Base-by-base conservation (phyloP, 73 alveolate species). In the Paramecium pentaurelia region DNA sequence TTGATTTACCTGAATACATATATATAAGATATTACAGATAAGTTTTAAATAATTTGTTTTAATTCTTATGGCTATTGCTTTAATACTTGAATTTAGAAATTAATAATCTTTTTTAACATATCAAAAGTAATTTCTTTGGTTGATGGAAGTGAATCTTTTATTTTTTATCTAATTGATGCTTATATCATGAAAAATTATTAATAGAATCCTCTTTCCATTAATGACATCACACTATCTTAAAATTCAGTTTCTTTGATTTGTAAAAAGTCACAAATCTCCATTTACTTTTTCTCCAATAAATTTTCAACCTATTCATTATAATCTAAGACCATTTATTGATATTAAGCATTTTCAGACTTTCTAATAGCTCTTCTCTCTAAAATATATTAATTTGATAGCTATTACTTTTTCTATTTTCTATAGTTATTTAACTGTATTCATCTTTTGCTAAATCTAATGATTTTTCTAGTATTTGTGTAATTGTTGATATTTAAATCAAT, bases 101-200 rank as follows among this genome's bases (percentile, higher is more conserved):
- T 0, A 4, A 73, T 38, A 34, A 73, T 37, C 4, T 73, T 0
- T 38, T 37, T 73, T 18, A 73, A 73, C 9, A 2, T 0, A 5
- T 36, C 60, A 3, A 6, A 11, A 37, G 25, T 40, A 22, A 73
- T 37, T 4, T 38, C 64, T 40, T n/a, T 73, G 3, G 87, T 37
- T 11, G 60, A 14, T 36, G 87, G 68, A 37, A 73, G 9, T 14
- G 58, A 73, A 30, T 73, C 58, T 44, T 73, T 73, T 2, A 73
- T 73, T 20, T 73, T 73, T 40, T 73, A 73, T 73, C 87, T 73
- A 36, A 73, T 73, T 12, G 87, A 73, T 32, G 87, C 87, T 73
- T 73, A 18, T n/a, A 73, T 37, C 87, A 73, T 73, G 38, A 73
- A 73, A 44, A 73, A 73, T 73, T 73, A 73, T 73, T 73, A 5